These are phyloP conservation scores for Fusarium haematococcum DNA, from an alignment of 2,329 filamentous ascomycete species.

Conservation along the genomic window DNA sequence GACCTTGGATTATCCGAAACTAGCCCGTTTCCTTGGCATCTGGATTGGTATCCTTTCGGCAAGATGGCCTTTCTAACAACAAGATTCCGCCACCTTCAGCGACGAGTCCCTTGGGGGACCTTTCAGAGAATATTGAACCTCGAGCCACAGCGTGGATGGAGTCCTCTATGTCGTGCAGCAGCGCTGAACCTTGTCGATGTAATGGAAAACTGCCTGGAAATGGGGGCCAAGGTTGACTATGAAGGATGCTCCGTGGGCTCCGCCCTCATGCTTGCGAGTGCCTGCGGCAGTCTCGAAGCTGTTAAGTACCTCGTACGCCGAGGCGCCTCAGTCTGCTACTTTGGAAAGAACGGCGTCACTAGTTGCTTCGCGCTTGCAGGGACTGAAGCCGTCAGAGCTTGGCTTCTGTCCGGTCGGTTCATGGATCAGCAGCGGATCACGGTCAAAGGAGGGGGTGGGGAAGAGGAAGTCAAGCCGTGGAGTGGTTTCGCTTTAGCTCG, in stretches of 20 bases:
- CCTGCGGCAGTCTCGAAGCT: constrained; percentile 4
- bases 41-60: not conserved
- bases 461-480: not conserved
- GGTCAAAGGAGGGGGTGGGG: not conserved
- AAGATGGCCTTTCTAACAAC: not conserved
- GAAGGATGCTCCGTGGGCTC: constrained; percentile 19
- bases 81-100: not conserved
- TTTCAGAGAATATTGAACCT: constrained; percentile 13
- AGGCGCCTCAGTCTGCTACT: not conserved
- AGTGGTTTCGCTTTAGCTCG: not conserved
- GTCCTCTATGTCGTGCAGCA: constrained; percentile 14
- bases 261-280: constrained; percentile 18
- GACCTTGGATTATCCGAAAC: not conserved
- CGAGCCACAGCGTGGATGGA: constrained; percentile 18
- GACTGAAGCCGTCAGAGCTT: not conserved
- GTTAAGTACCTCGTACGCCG: not conserved
- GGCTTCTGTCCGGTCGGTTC: not conserved
- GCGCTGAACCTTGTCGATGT: not conserved
- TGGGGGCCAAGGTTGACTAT: constrained; percentile 5
- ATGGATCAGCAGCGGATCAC: not conserved
- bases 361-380: not conserved
- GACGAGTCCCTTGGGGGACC: accelerated
- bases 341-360: accelerated
- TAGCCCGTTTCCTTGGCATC: constrained; percentile 18
- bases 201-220: constrained; percentile 3